Percentiles rank a stretch among this genome's conserved stretches.
phyloP scores from a whole-genome alignment of 1,139 yeast genomes.

The Fermentozyma sake region DNA sequence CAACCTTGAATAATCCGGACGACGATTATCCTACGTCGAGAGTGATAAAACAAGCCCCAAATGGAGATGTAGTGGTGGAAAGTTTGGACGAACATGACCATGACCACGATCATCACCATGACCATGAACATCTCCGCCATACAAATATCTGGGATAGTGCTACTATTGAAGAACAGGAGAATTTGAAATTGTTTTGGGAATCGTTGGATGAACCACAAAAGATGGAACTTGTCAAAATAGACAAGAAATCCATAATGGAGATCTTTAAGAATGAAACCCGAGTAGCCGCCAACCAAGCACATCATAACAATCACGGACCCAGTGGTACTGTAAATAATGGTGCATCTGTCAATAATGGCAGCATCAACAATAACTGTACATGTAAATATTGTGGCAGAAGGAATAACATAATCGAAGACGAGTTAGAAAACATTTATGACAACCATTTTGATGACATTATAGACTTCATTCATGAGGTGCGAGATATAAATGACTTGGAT shows the following conservation, averaged over 20 bases:
- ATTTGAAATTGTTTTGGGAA: slow-evolving; percentile 67
- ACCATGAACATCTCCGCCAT: slow-evolving; percentile 11
- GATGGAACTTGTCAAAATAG: slow-evolving; percentile 58
- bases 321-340: slow-evolving; percentile 7
- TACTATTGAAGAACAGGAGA: slow-evolving; percentile 54
- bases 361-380: slow-evolving; percentile 39
- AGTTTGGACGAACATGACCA: slow-evolving; percentile 30
- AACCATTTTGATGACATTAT: slow-evolving; percentile 54
- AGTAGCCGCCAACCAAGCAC: slow-evolving; percentile 6
- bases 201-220: slow-evolving; percentile 58
- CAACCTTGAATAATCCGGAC: slow-evolving; percentile 51
- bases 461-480: slow-evolving; percentile 35
- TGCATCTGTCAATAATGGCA: slow-evolving; percentile 34
- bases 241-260: slow-evolving; percentile 65
- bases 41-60: slow-evolving; percentile 66
- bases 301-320: slow-evolving; percentile 2
- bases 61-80: slow-evolving; percentile 71
- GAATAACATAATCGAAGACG: slow-evolving; percentile 69
- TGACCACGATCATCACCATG: slow-evolving; percentile 7
- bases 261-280: slow-evolving; percentile 44
- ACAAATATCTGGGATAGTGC: slow-evolving; percentile 55
- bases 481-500: slow-evolving; percentile 38
- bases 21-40: slow-evolving; percentile 70
- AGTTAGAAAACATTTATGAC: slow-evolving; percentile 53
- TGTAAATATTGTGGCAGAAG: slow-evolving; percentile 82